phyloP scores from a whole-genome alignment of 495 filamentous ascomycete species.

The Immersiella caudata region DNA sequence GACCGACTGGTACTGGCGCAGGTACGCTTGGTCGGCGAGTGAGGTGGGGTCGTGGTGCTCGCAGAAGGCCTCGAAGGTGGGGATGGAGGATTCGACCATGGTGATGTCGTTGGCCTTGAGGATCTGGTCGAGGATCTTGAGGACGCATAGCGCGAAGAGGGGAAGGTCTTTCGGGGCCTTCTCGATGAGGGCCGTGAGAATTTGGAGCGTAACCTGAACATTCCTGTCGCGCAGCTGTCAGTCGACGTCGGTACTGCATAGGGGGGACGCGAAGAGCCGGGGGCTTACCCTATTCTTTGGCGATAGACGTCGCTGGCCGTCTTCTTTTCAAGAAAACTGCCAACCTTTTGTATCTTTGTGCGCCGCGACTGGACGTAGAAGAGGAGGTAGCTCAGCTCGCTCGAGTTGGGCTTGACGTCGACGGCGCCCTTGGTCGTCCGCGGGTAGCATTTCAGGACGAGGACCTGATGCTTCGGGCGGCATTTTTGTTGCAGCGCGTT shows the following conservation, averaged over 20 bases:
- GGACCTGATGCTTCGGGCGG: slow-evolving; percentile 90
- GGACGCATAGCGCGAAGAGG: slow-evolving; percentile 77
- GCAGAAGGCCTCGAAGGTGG: slow-evolving; percentile 83
- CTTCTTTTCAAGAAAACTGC: slow-evolving; percentile 86
- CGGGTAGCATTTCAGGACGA: slow-evolving; percentile 93
- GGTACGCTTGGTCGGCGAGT: slow-evolving; percentile 78
- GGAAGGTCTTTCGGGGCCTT: slow-evolving; percentile 87
- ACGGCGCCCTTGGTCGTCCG: slow-evolving; percentile 82
- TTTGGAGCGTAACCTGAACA: slow-evolving; percentile 89
- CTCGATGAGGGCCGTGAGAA: slow-evolving; percentile 84
- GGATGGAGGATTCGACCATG: slow-evolving; percentile 83
- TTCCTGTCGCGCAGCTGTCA: slow-evolving; percentile 58
- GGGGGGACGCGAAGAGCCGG: background rate
- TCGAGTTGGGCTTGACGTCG: slow-evolving; percentile 90
- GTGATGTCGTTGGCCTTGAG: slow-evolving; percentile 79
- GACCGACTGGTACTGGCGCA: slow-evolving; percentile 78
- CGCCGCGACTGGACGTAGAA: slow-evolving; percentile 93
- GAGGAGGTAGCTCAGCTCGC: slow-evolving; percentile 90
- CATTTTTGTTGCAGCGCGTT: slow-evolving; percentile 60
- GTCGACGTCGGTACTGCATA: background rate
- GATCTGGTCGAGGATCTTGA: slow-evolving; percentile 76
- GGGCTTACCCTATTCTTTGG: slow-evolving; percentile 73
- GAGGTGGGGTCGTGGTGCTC: slow-evolving; percentile 75
- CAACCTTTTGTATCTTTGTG: slow-evolving; percentile 92
- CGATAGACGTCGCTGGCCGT: slow-evolving; percentile 85